Base-by-base conservation (phyloP, 2,329 filamentous ascomycete species). In the Colletotrichum caudatum region DNA sequence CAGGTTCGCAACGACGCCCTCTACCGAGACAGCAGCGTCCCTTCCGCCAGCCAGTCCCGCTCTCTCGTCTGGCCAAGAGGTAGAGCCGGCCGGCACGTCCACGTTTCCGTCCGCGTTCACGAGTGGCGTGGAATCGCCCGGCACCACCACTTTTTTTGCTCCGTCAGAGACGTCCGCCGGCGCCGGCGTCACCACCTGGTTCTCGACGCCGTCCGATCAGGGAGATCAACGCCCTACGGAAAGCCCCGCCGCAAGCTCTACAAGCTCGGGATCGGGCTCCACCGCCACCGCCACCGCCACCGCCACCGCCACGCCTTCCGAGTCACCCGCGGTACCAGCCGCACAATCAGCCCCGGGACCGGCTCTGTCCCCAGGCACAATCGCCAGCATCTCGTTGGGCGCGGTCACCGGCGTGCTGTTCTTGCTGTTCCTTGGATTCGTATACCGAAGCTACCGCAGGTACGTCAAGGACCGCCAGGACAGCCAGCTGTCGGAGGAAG, bases 301-400 rank as follows among this genome's bases (percentile, higher is more conserved):
- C 12, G 33, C 56, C 29, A 73, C 65, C 41, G 23, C 23, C 41
- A 44, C 61, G 37, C 16, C 73, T 5, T 61, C 69, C 16, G 58
- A 67, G 7, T 51, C 64, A 18, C 57, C 69, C 26, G 50, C 35
- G 23, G 61, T 41, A n/a, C 56, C 57, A 9, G 23, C 46, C 20
- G 56, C 71, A 20, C 54, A 12, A n/a, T 61, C 54, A 26, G 71
- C 41, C 20, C 60, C 56, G 7, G 58, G 39, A 23, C 44, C 72
- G 5, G 50, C 58, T 35, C 74, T 80, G 26, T 70, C 63, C 41
- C 69, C 77, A 8, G 77, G 75, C 37, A 76, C 78, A 66, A 77
- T 80, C 37, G 77, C 78, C 2, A 78, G 76, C 53, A 73, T 81
- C 35, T 74, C 73, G 2, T 33, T 78, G 9, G 79, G 78, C 53